Percentiles rank a stretch among this genome's conserved stretches.
These are phyloP conservation scores for Plasmodium fragile DNA, from an alignment of 169 alveolate species.

Conservation along the genomic window DNA sequence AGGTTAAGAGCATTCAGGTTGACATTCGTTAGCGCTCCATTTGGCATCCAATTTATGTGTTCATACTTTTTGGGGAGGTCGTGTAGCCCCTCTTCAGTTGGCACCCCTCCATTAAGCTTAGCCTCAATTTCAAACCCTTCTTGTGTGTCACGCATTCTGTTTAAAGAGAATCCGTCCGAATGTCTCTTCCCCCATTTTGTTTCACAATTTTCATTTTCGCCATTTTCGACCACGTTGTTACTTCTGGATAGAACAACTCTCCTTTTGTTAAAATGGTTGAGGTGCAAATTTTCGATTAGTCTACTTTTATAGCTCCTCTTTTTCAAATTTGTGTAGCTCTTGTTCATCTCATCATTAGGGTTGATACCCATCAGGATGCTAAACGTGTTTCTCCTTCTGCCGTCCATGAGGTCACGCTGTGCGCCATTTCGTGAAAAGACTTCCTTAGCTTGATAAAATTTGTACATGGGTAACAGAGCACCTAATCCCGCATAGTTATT, in stretches of 20 bases:
- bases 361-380: neutral
- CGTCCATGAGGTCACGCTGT: neutral
- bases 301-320: conserved; percentile 43
- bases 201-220: neutral
- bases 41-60: neutral
- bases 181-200: conserved; percentile 7
- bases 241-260: conserved; percentile 23
- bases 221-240: neutral
- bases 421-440: neutral
- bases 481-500: neutral
- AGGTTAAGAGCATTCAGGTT: neutral
- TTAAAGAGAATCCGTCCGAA: conserved; percentile 7
- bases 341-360: neutral
- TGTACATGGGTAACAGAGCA: neutral
- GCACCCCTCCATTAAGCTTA: neutral
- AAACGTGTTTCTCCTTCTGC: conserved; percentile 38
- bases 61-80: neutral
- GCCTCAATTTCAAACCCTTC: neutral
- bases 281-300: conserved; percentile 32
- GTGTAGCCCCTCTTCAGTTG: neutral
- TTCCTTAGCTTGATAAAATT: neutral
- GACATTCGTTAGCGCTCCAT: neutral
- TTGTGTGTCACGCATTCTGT: neutral
- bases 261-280: conserved; percentile 20
- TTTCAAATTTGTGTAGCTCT: conserved; percentile 24